Conservation (phyloP, 208 protist genomes). For the Leishmania turanica region DNA sequence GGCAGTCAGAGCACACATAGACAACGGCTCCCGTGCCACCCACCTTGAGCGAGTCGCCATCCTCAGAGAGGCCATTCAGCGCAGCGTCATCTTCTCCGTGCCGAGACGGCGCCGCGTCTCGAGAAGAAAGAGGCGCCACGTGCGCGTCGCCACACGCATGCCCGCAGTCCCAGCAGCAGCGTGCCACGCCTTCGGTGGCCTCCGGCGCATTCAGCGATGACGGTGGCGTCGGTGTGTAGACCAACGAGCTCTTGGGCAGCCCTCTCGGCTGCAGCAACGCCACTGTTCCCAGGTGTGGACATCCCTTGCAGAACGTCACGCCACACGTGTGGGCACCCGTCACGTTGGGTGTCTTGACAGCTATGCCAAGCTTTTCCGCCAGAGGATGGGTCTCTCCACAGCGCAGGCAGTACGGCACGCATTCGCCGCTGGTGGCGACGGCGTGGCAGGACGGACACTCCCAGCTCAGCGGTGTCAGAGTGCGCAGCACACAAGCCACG, state of each 20-base stretch:
- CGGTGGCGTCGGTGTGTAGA: background rate
- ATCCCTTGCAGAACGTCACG: background rate
- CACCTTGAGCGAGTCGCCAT: background rate
- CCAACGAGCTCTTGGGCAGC: background rate
- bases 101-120: background rate
- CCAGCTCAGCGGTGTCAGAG: constrained; percentile 46
- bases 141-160: background rate
- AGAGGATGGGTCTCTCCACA: constrained; percentile 60
- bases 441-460: constrained; percentile 56
- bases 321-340: background rate
- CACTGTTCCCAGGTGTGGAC: background rate
- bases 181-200: background rate
- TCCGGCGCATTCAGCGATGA: background rate
- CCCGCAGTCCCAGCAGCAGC: constrained; percentile 15
- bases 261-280: background rate
- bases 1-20: constrained; percentile 26
- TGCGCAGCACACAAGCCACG: constrained; percentile 49
- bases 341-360: background rate
- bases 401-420: constrained; percentile 43
- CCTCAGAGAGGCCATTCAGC: background rate
- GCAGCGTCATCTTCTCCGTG: background rate
- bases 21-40: background rate
- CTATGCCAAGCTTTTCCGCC: background rate
- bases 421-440: constrained; percentile 34
- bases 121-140: background rate